A percentile compares a stretch with the other conserved stretches of the same genome.
Evolutionary conservation across 2,329 filamentous ascomycete species (phyloP).

Genomic region (Aspergillus brasiliensis): DNA sequence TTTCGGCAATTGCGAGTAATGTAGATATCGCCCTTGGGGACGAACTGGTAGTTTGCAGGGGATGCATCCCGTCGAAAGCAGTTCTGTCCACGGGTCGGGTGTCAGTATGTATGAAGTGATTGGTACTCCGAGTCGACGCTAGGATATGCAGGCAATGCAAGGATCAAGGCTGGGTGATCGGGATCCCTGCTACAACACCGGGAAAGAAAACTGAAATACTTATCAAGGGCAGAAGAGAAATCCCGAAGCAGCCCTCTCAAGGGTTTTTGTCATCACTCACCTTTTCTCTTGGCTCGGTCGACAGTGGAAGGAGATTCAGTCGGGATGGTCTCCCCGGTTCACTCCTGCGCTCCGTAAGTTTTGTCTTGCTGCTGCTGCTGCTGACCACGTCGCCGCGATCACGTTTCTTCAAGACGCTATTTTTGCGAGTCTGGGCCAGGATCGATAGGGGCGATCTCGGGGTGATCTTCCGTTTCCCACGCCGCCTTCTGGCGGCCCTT

Average conservation of each 20-base stretch:
- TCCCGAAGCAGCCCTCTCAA: too few relatives aligned
- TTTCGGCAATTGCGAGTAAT: slow-evolving; percentile 46
- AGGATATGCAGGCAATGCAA: slow-evolving; percentile 5
- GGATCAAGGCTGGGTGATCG: neutral
- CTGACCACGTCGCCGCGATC: slow-evolving; percentile 3
- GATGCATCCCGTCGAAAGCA: slow-evolving; percentile 31
- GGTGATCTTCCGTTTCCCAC: slow-evolving; percentile 10
- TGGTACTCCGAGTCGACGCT: slow-evolving; percentile 2
- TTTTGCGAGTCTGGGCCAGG: slow-evolving; percentile 16
- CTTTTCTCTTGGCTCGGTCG: slow-evolving; percentile 31
- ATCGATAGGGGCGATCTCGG: slow-evolving; percentile 19
- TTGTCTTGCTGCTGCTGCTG: slow-evolving; percentile 8
- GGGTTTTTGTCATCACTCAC: slow-evolving; percentile 18
- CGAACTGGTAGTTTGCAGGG: slow-evolving; percentile 41
- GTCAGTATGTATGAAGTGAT: slow-evolving; percentile 7
- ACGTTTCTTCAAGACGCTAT: slow-evolving; percentile 10
- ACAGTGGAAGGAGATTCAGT: slow-evolving; percentile 19
- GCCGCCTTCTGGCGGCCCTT: slow-evolving; percentile 7
- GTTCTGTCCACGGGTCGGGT: slow-evolving; percentile 27
- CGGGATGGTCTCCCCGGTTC: slow-evolving; percentile 5
- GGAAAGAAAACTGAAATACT: neutral
- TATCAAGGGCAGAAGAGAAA: too few relatives aligned
- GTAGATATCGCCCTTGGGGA: slow-evolving; percentile 47
- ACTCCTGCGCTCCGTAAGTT: neutral
- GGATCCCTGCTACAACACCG: neutral